Evolutionary conservation across 169 alveolate species (phyloP).

Genomic region (Plasmodium fragile): DNA sequence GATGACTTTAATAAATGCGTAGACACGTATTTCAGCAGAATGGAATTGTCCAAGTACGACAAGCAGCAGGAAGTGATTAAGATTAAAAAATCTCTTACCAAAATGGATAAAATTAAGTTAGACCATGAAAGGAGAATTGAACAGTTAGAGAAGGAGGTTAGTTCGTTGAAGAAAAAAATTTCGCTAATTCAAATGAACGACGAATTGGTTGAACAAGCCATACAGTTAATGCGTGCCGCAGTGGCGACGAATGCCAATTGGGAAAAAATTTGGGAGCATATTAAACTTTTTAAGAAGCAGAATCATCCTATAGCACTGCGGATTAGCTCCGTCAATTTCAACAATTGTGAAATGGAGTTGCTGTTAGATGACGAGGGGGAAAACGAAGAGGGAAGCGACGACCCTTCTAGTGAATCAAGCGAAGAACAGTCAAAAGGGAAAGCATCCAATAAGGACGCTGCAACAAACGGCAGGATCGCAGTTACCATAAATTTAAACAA

Average conservation of each 20-base stretch:
- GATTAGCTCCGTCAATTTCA: slow-evolving; percentile 89
- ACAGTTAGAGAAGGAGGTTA: slow-evolving; percentile 81
- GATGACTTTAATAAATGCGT: slow-evolving; percentile 57
- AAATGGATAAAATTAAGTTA: slow-evolving; percentile 89
- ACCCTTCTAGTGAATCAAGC: background rate
- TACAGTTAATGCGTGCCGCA: slow-evolving; percentile 83
- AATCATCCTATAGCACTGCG: slow-evolving; percentile 91
- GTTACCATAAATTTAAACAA: slow-evolving; percentile 83
- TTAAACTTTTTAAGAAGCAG: slow-evolving; percentile 89
- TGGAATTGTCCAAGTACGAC: slow-evolving; percentile 68
- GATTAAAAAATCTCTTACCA: slow-evolving; percentile 75
- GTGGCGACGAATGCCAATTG: slow-evolving; percentile 92
- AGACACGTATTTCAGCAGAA: slow-evolving; percentile 61
- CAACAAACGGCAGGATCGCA: slow-evolving; percentile 40
- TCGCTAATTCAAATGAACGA: slow-evolving; percentile 86
- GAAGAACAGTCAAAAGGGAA: slow-evolving; percentile 62
- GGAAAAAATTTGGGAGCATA: slow-evolving; percentile 92
- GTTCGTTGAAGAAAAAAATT: slow-evolving; percentile 85
- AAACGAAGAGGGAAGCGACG: background rate
- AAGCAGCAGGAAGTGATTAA: slow-evolving; percentile 70
- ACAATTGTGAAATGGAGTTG: slow-evolving; percentile 81
- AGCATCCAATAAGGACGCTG: slow-evolving; percentile 16
- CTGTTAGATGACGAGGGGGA: slow-evolving; percentile 74
- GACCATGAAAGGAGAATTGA: slow-evolving; percentile 91
- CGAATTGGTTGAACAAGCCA: slow-evolving; percentile 86